Evolutionary conservation across 2,329 filamentous ascomycete genomes (phyloP).

Genomic region (Aspergillus fischeri): DNA sequence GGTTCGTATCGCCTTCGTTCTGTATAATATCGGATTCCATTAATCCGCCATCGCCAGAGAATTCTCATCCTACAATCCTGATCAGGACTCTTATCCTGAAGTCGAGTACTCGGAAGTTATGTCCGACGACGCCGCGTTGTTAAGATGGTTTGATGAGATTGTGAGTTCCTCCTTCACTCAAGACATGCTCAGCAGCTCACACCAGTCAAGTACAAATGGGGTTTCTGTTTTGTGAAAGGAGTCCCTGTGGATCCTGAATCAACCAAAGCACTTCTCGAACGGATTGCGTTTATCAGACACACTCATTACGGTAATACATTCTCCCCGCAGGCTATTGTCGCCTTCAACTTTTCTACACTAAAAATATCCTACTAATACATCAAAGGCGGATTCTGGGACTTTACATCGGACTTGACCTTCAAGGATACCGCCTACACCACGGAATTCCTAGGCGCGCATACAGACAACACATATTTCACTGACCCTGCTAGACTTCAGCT

Average conservation of each 20-base stretch:
- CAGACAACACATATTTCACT: constrained; percentile 93
- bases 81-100: constrained; percentile 50
- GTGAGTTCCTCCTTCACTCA: constrained; percentile 20
- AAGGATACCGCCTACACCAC: constrained; percentile 92
- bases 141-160: constrained; percentile 61
- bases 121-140: constrained; percentile 53
- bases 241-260: constrained; percentile 66
- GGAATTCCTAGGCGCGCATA: constrained; percentile 76
- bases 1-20: constrained; percentile 11
- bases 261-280: constrained; percentile 70
- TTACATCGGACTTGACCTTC: constrained; percentile 79
- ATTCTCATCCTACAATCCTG: constrained; percentile 36
- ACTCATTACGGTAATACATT: constrained; percentile 79
- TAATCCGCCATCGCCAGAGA: constrained; percentile 18
- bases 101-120: constrained; percentile 61
- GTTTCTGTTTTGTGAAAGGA: constrained; percentile 72
- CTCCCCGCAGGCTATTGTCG: not conserved
- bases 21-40: not conserved
- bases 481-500: constrained; percentile 88
- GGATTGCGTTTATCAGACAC: constrained; percentile 79
- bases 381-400: constrained; percentile 70
- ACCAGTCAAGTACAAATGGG: constrained; percentile 55
- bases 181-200: constrained; percentile 5
- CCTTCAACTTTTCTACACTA: not conserved
- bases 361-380: not conserved